phyloP scores from a whole-genome alignment of 768 basidiomycete genomes.

The Kwoniella bestiolae region DNA sequence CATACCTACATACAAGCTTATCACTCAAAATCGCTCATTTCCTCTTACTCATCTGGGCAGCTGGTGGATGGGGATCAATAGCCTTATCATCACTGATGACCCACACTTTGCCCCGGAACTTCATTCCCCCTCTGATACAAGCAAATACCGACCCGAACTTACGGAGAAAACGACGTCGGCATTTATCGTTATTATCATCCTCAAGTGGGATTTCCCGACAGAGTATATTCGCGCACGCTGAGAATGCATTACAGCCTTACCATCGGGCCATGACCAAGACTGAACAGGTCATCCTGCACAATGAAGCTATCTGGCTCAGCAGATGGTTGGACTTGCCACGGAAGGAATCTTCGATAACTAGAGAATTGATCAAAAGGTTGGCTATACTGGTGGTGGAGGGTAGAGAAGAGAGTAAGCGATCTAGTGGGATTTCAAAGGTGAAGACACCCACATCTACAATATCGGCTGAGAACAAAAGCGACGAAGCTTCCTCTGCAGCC shows the following conservation, averaged over 20 bases:
- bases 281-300: constrained; percentile 73
- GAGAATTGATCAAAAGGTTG: constrained; percentile 82
- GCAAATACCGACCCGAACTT: constrained; percentile 7
- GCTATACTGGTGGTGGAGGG: constrained; percentile 80
- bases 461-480: constrained; percentile 6
- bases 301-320: constrained; percentile 74
- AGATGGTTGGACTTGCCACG: constrained; percentile 79
- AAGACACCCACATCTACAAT: background rate
- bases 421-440: constrained; percentile 23
- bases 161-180: constrained; percentile 21
- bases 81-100: constrained; percentile 43
- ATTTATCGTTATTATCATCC: constrained; percentile 56
- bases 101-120: constrained; percentile 44
- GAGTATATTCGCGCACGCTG: constrained; percentile 68
- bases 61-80: constrained; percentile 50
- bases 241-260: constrained; percentile 84
- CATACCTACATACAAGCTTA: constrained; percentile 45
- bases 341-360: constrained; percentile 83
- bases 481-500: constrained; percentile 20
- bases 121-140: constrained; percentile 24
- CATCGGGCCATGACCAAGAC: constrained; percentile 75
- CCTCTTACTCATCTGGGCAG: constrained; percentile 46
- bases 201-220: constrained; percentile 73
- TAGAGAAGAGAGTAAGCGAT: constrained; percentile 66
- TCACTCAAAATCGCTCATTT: constrained; percentile 47